Conservation (phyloP, 2,329 filamentous ascomycete species). For the Elsinoe australis region DNA sequence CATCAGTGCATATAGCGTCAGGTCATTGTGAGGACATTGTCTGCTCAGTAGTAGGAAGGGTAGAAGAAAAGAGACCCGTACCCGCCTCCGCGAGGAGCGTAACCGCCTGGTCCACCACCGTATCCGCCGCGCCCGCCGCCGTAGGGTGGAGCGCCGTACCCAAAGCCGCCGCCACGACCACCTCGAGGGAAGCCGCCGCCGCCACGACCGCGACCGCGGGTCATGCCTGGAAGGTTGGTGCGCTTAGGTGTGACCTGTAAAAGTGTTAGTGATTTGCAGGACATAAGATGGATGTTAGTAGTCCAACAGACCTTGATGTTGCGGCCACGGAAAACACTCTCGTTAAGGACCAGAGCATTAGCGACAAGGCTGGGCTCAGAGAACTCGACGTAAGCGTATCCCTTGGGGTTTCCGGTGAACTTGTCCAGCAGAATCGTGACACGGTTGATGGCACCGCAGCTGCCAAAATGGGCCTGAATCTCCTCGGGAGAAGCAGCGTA, state of each 20-base stretch:
- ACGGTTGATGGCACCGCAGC: conserved; percentile 92
- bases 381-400: conserved; percentile 98
- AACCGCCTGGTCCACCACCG: conserved; percentile 24
- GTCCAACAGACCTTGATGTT: conserved; percentile 70
- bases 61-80: conserved; percentile 22
- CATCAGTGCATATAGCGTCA: conserved; percentile 9
- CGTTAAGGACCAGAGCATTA: conserved; percentile 88
- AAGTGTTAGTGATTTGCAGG: conserved; percentile 21
- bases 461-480: conserved; percentile 97
- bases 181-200: conserved; percentile 39
- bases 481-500: conserved; percentile 96
- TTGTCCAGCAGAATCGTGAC: conserved; percentile 97
- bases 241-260: conserved; percentile 75
- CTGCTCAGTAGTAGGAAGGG: conserved; percentile 1
- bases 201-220: conserved; percentile 61
- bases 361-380: conserved; percentile 87
- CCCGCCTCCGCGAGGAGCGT: conserved; percentile 35
- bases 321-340: conserved; percentile 88
- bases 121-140: conserved; percentile 43
- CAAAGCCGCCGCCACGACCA: conserved; percentile 40
- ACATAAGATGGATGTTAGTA: background rate
- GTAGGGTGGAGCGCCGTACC: conserved; percentile 42
- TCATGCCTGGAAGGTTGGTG: conserved; percentile 94
- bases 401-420: conserved; percentile 98
- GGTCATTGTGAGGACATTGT: background rate